Conservation (phyloP, 2,329 filamentous ascomycete species). For the Claviceps africana region DNA sequence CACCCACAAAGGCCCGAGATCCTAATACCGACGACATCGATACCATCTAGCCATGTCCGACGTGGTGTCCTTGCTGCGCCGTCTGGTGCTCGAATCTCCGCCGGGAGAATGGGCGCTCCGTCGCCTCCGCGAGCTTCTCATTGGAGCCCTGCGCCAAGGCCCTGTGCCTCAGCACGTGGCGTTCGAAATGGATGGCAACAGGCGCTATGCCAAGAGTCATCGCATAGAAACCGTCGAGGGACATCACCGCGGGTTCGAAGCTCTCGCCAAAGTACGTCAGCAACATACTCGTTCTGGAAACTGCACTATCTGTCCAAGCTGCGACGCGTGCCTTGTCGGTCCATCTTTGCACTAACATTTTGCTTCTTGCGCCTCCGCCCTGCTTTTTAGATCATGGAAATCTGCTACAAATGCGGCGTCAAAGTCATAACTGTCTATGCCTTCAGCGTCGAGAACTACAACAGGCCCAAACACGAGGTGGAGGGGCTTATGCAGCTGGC, state of each 20-base stretch:
- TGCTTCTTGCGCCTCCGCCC: neutral
- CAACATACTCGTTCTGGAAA: neutral
- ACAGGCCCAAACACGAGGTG: constrained; percentile 90
- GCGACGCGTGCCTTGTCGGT: neutral
- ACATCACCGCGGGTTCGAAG: constrained; percentile 91
- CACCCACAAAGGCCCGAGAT: neutral
- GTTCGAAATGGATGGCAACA: constrained; percentile 99
- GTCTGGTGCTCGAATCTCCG: constrained; percentile 75
- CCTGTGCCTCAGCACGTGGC: constrained; percentile 89
- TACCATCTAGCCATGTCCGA: constrained; percentile 32
- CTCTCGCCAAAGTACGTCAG: constrained; percentile 63
- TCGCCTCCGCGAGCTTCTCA: constrained; percentile 67
- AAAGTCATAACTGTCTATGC: constrained; percentile 96
- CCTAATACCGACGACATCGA: neutral
- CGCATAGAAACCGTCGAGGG: constrained; percentile 95
- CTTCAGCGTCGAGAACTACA: constrained; percentile 98
- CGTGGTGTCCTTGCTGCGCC: constrained; percentile 34
- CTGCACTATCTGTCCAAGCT: neutral
- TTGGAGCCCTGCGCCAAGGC: constrained; percentile 78
- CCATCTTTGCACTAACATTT: neutral
- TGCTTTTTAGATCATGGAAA: constrained; percentile 61
- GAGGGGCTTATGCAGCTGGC: constrained; percentile 96
- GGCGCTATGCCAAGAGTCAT: constrained; percentile 78
- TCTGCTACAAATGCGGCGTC: constrained; percentile 95
- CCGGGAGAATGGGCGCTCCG: constrained; percentile 82